Base-by-base conservation (phyloP, 768 basidiomycete genomes). In the Suillus subalutaceus region DNA sequence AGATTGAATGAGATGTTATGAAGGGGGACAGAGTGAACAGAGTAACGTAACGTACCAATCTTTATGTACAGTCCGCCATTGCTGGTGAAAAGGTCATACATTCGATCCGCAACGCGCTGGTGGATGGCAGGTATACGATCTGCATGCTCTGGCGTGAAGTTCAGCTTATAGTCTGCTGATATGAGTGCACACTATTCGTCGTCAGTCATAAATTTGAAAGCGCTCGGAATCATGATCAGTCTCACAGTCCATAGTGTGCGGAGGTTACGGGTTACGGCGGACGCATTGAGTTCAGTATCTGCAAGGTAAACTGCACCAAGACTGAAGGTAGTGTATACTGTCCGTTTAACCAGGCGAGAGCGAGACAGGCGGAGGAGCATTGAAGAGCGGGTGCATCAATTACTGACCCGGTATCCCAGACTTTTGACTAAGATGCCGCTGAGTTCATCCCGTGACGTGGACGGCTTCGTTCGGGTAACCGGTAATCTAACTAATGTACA, bases 31-130 rank as follows among this genome's bases (percentile, higher is more conserved):
- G 72, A 35, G 59, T 79, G 18, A 10, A 44, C 18, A 41, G 64
- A 40, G 23, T 6, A 30, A 67, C 81, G 30, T 6, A 30, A 67
- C 81, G 65, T 59, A 82, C 91, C 92, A 55, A 94, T 90, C 75
- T 95, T 94, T 71, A 94, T 91, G 74, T 93, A 95, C 3, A 95
- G 79, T 7, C 93, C 92, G 10, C 93, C 92, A 77, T 97, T 97
- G 48, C 86, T 86, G 0, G 87, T 89, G 71, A 95, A 86, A 56
- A 97, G 82, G 73, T 90, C 79, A 68, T 87, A 90, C 66, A 98
- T 81, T 63, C 94, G 81, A 23, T 88, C 82, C 0, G 94, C 95
- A 12, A 96, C 93, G 53, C 96, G 87, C 69, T 92, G 86, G 68
- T 98, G 96, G 3, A 98, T 79, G 35, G 87, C 83, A 7, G 92